These are phyloP conservation scores for Gossypium schwendimanii DNA, from an alignment of 441 rosid genomes.

Conservation along the genomic window DNA sequence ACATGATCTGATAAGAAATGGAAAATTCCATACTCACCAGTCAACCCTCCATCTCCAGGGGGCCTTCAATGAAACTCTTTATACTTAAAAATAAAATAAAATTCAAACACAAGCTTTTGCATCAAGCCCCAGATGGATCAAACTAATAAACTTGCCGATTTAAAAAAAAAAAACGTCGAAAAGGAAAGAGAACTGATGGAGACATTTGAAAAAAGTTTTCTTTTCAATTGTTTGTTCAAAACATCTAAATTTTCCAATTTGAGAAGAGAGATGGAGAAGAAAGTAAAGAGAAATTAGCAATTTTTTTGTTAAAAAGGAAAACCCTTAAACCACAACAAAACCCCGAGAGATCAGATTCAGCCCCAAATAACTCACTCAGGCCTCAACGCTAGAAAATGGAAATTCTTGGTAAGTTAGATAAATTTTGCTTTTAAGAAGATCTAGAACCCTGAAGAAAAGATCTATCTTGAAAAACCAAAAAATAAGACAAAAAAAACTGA, in stretches of 20 bases:
- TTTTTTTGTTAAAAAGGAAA: not conserved
- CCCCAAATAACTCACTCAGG: slow-evolving; percentile 13
- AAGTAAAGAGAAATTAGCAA: not conserved
- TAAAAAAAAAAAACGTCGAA: not conserved
- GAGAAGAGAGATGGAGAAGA: not conserved
- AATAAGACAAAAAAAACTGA: not conserved
- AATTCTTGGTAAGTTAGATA: slow-evolving; percentile 11
- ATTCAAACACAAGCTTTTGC: not conserved
- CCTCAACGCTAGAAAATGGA: not conserved
- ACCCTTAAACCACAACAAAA: slow-evolving; percentile 37
- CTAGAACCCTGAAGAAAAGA: slow-evolving; percentile 21
- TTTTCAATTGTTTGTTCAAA: not conserved
- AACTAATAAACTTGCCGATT: not conserved
- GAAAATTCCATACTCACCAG: not conserved
- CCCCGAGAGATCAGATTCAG: slow-evolving; percentile 28
- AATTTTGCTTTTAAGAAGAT: slow-evolving; percentile 18
- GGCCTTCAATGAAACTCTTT: not conserved
- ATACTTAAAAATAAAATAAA: not conserved
- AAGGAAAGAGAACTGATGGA: not conserved
- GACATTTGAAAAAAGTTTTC: not conserved
- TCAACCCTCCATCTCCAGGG: not conserved
- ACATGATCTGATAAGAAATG: slow-evolving; percentile 17
- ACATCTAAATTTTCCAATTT: not conserved
- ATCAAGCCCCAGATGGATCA: not conserved
- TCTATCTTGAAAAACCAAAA: slow-evolving; percentile 13